Evolutionary conservation across 208 protist genomes (phyloP), one percentile per base, ranked within the genome.

Genomic region (Leishmania lainsoni): DNA sequence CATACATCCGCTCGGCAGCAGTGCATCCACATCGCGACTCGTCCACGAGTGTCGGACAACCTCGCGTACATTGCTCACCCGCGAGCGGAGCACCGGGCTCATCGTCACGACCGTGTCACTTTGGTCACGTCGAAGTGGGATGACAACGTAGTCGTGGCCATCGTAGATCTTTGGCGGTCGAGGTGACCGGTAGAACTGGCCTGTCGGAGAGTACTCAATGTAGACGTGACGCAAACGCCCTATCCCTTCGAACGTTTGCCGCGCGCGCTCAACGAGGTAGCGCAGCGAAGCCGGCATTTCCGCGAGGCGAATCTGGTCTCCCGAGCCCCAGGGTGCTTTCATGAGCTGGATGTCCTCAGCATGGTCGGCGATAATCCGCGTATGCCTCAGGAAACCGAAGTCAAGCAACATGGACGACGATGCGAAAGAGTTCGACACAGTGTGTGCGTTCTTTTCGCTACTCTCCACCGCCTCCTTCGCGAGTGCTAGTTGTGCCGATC

Each of bases 91-190:
- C 3, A 91, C 78, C 3, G 94, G 94, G 14, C 87, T 87, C 79
- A 96, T 91, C 72, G 94, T 96, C 17, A 96, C 75, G 6, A 97
- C 93, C 5, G 87, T 93, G 54, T 86, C 80, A 22, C 65, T 45
- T 16, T 81, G 42, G 79, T 96, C 93, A 16, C 92, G 83, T 14
- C 91, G 84, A 48, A 97, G 83, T 3, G 94, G 94, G 79, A 97
- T 90, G 56, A 97, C 66, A n/a, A 97, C 93, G 78, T 96, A 95
- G 83, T 97, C 94, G 79, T 96, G 94, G 9, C 94, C 94, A 80
- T 97, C 94, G 80, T 92, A 97, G 26, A 61, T 68, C 68, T 94
- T 95, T 2, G 94, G 90, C 8, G 87, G 69, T 12, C 81, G 78
- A 17, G 93, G 94, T 12, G 83, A 83, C 17, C 88, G 92, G 72